A percentile compares a stretch with the other conserved stretches of the same genome.
Conservation (phyloP, 225 moss, liverwort and hornwort species). For the Marchantia paleacea region DNA sequence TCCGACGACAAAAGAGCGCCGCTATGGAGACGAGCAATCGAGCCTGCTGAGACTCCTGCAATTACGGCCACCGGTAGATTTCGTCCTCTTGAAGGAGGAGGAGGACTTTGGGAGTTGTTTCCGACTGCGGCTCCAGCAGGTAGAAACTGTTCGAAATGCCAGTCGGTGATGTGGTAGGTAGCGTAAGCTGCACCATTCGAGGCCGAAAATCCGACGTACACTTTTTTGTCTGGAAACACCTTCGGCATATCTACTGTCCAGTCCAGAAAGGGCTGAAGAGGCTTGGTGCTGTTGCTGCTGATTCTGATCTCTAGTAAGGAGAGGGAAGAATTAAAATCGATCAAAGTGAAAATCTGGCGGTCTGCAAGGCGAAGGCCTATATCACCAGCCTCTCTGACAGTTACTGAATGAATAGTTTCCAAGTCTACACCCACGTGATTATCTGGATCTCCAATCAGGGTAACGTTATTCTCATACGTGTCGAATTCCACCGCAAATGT, state of each 20-base stretch:
- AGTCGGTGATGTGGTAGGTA: neutral
- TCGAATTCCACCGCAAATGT: conserved; percentile 8
- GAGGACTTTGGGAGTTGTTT: no score
- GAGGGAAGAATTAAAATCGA: neutral
- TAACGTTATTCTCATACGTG: neutral
- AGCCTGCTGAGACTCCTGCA: neutral
- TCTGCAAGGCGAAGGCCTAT: neutral
- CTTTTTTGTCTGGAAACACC: neutral
- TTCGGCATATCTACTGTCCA: neutral
- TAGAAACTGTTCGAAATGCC: no score
- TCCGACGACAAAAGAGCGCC: neutral
- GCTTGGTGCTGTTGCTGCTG: neutral
- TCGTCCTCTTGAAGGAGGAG: no score
- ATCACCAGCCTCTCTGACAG: neutral
- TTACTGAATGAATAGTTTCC: neutral
- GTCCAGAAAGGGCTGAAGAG: neutral
- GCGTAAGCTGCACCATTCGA: neutral
- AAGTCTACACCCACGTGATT: conserved; percentile 8
- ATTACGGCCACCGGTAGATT: no score
- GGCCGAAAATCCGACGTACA: conserved; percentile 1
- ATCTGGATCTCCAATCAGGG: neutral
- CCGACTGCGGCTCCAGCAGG: neutral
- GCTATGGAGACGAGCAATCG: no score
- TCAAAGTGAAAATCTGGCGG: neutral
- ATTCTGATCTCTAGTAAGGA: conserved; percentile 1